Percentiles rank a stretch among this genome's conserved stretches.
phyloP scores from a whole-genome alignment of 345 rosid species.

The Excoecaria cochinchinensis region DNA sequence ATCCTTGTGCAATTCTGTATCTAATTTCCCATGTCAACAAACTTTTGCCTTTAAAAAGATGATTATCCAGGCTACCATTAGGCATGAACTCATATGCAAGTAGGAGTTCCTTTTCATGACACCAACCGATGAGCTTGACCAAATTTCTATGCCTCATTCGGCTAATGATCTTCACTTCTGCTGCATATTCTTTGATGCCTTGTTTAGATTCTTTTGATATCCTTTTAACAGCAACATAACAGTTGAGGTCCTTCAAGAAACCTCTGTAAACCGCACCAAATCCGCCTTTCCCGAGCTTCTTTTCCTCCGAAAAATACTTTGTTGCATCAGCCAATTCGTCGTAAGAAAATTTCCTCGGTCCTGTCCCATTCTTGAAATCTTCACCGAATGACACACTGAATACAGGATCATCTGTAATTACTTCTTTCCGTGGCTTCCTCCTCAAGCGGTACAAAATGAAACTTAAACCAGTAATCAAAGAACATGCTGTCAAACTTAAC shows the following conservation, averaged over 20 bases:
- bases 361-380: constrained; percentile 18
- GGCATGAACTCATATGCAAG: constrained; percentile 40
- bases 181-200: constrained; percentile 28
- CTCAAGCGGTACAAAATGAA: too few species aligned
- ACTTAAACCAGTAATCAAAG: too few species aligned
- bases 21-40: constrained; percentile 24
- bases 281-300: constrained; percentile 35
- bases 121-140: constrained; percentile 42
- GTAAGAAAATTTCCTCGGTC: constrained; percentile 28
- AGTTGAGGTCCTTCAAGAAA: constrained; percentile 2
- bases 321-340: constrained; percentile 28
- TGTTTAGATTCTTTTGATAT: constrained; percentile 14
- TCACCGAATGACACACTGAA: constrained; percentile 8
- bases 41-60: constrained; percentile 18
- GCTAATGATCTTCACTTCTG: constrained; percentile 37
- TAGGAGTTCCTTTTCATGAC: constrained; percentile 33
- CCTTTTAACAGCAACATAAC: constrained; percentile 27
- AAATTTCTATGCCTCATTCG: constrained; percentile 37
- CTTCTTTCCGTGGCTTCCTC: too few species aligned
- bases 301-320: constrained; percentile 15
- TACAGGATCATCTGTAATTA: too few species aligned
- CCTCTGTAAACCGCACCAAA: neutral
- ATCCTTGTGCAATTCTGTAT: constrained; percentile 23
- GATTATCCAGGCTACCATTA: constrained; percentile 34
- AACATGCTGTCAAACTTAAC: too few species aligned